Percentiles rank a stretch among this genome's conserved stretches.
phyloP scores from a whole-genome alignment of 345 rosid species.

The Brassica incana region DNA sequence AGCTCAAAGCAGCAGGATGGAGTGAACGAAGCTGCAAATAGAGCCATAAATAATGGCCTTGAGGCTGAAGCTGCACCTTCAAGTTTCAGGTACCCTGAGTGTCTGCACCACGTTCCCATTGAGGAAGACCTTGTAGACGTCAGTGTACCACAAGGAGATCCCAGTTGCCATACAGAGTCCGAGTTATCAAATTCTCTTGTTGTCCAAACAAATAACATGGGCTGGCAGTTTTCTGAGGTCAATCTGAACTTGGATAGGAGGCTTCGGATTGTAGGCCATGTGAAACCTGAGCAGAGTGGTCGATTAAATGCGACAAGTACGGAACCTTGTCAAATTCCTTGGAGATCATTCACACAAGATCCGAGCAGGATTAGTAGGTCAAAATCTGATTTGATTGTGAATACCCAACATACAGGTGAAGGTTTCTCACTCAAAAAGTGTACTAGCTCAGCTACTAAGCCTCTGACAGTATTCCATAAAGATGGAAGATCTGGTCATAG shows the following conservation, averaged over 20 bases:
- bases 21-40: conserved; percentile 40
- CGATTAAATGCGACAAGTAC: background rate
- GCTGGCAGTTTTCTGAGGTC: conserved; percentile 41
- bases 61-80: conserved; percentile 44
- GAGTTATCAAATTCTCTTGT: conserved; percentile 38
- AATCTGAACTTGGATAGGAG: conserved; percentile 39
- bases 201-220: conserved; percentile 37
- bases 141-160: conserved; percentile 34
- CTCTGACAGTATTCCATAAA: conserved; percentile 39
- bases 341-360: conserved; percentile 49
- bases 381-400: conserved; percentile 46
- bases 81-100: conserved; percentile 36
- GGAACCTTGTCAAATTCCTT: conserved; percentile 44
- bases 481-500: conserved; percentile 44
- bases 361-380: conserved; percentile 45
- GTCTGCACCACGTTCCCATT: conserved; percentile 41
- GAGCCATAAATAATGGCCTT: conserved; percentile 23
- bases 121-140: conserved; percentile 28
- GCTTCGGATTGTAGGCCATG: conserved; percentile 34
- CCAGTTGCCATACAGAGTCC: conserved; percentile 32
- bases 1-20: conserved; percentile 34
- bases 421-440: conserved; percentile 62
- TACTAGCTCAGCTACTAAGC: conserved; percentile 47
- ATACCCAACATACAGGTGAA: conserved; percentile 44
- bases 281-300: conserved; percentile 33